These are phyloP conservation scores for Blepharisma stoltei DNA, from an alignment of 73 alveolate species.

Conservation along the genomic window DNA sequence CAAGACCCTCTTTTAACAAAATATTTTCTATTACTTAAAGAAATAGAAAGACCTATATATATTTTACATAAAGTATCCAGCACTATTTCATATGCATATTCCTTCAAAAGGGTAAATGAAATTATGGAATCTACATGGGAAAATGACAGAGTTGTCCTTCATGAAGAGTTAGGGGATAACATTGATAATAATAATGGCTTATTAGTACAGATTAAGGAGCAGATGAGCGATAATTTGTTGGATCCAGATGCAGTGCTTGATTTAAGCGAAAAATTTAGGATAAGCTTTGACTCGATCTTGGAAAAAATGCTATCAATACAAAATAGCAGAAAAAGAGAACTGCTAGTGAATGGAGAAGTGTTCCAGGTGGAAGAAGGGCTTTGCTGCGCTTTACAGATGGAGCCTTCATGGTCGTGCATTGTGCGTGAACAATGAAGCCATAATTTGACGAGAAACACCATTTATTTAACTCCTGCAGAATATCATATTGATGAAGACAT, in stretches of 20 bases:
- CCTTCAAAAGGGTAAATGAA: neutral
- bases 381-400: neutral
- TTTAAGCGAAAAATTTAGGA: neutral
- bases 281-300: neutral
- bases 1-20: neutral
- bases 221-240: constrained; percentile 6
- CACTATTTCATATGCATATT: neutral
- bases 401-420: neutral
- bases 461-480: constrained; percentile 5
- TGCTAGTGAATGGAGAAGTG: neutral
- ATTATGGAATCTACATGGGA: neutral
- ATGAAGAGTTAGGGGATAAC: constrained; percentile 5
- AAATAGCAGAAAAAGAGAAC: constrained; percentile 27
- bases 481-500: constrained; percentile 19
- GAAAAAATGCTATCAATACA: constrained; percentile 1
- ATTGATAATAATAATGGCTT: neutral
- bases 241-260: neutral
- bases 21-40: neutral
- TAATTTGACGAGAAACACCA: neutral
- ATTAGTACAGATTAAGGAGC: constrained; percentile 4
- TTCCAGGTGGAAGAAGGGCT: neutral
- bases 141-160: neutral
- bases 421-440: neutral
- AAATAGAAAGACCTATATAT: neutral
- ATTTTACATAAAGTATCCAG: neutral